Evolutionary conservation across 2,329 filamentous ascomycete species (phyloP).

Genomic region (Byssoonygena ceratinophila): DNA sequence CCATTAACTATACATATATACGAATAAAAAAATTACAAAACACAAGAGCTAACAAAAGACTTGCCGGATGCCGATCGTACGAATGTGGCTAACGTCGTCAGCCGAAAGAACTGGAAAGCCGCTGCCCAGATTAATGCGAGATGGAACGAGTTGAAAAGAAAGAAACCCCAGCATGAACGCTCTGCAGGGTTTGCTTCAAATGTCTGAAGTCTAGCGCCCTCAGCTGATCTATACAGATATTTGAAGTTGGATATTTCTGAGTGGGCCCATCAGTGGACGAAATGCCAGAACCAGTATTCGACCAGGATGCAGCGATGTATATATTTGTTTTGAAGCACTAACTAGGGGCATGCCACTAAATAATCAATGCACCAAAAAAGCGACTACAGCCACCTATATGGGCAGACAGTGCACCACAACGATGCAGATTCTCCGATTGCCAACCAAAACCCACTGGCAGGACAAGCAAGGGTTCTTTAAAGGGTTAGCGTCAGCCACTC

Average conservation of each 20-base stretch:
- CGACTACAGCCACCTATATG: too few species aligned
- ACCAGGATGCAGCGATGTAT: not conserved
- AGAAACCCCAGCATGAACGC: not conserved
- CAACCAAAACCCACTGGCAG: not conserved
- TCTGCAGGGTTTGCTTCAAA: not conserved
- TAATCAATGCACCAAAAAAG: too few species aligned
- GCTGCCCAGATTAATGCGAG: not conserved
- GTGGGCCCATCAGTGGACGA: not conserved
- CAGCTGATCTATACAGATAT: not conserved
- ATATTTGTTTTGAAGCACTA: too few species aligned
- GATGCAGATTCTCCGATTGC: not conserved
- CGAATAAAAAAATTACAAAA: too few species aligned
- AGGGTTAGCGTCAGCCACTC: not conserved
- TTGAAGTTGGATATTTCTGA: not conserved
- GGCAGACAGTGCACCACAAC: too few species aligned
- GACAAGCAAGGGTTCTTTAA: not conserved
- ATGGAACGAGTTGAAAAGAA: not conserved
- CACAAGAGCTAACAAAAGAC: too few species aligned
- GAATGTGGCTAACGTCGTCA: not conserved
- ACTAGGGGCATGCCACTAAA: too few species aligned
- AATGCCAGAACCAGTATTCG: not conserved
- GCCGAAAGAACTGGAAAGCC: not conserved
- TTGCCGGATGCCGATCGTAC: constrained; percentile 1
- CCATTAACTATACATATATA: too few species aligned
- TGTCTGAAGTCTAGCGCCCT: not conserved